These are phyloP conservation scores for Jaapia argillacea DNA, from an alignment of 768 basidiomycete genomes.

Conservation along the genomic window DNA sequence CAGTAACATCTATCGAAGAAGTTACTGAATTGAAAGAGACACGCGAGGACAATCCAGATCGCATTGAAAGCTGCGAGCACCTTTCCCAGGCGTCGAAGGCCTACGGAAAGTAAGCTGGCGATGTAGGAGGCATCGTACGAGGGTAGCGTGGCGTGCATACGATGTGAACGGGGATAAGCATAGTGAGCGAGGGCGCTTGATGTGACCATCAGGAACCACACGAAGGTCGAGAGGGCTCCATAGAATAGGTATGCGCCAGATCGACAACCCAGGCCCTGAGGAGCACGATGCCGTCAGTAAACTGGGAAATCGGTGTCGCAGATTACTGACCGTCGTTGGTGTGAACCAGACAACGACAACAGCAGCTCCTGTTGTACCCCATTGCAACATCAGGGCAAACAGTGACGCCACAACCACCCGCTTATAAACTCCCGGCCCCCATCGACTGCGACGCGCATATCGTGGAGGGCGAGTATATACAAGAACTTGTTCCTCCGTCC, in stretches of 20 bases:
- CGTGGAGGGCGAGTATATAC: conserved; percentile 6
- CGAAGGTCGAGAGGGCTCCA: conserved; percentile 16
- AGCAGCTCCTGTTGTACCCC: conserved; percentile 21
- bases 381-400: conserved; percentile 21
- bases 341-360: conserved; percentile 18
- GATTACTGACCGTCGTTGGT: conserved; percentile 18
- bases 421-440: conserved; percentile 14
- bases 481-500: too few species aligned
- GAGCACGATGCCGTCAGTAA: background rate
- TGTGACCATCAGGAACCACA: conserved; percentile 20
- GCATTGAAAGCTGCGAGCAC: conserved; percentile 19
- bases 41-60: conserved; percentile 14
- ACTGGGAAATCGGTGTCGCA: background rate
- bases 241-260: conserved; percentile 22
- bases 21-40: conserved; percentile 19
- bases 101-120: background rate
- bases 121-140: background rate
- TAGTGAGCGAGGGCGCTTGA: conserved; percentile 13
- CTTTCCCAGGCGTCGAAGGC: conserved; percentile 11
- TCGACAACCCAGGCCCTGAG: conserved; percentile 24
- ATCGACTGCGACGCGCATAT: conserved; percentile 3
- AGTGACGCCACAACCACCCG: conserved; percentile 21
- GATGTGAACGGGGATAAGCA: background rate
- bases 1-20: conserved; percentile 22
- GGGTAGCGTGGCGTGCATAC: too few species aligned